Percentiles rank a stretch among this genome's conserved stretches.
Evolutionary conservation across 345 rosid species (phyloP).

Genomic region (Eutrema yunnanense): DNA sequence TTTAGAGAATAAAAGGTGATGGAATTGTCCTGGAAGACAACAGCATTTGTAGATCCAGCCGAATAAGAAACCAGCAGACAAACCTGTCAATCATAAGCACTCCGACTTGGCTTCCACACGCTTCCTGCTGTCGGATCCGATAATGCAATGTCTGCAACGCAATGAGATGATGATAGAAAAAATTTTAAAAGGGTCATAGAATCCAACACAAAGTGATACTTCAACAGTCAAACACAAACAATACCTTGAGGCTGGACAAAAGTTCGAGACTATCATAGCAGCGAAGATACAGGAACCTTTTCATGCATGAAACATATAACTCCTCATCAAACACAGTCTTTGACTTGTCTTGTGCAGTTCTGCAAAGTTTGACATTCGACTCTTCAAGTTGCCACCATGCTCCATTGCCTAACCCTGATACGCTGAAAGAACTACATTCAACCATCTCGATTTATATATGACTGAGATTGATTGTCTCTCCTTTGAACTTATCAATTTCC

Average conservation of each 20-base stretch:
- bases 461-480: not conserved
- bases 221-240: not conserved
- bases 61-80: constrained; percentile 12
- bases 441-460: not conserved
- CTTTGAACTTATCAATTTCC: not conserved
- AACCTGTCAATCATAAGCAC: constrained; percentile 79
- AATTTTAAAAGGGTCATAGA: not conserved
- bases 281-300: constrained; percentile 50
- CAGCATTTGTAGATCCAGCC: not conserved
- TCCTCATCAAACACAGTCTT: constrained; percentile 36
- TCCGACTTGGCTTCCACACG: constrained; percentile 40
- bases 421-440: constrained; percentile 3
- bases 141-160: constrained; percentile 50
- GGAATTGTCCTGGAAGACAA: not conserved
- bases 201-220: not conserved
- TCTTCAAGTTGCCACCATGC: constrained; percentile 26
- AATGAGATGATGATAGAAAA: not conserved
- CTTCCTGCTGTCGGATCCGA: constrained; percentile 43
- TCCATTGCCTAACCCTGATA: constrained; percentile 27
- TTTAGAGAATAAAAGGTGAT: not conserved
- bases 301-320: constrained; percentile 51
- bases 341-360: not conserved
- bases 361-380: not conserved
- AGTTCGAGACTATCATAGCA: constrained; percentile 65
- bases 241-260: constrained; percentile 71